These are phyloP conservation scores for Solanum megistacrolobum DNA, from an alignment of 257 asterid genomes.

Conservation along the genomic window DNA sequence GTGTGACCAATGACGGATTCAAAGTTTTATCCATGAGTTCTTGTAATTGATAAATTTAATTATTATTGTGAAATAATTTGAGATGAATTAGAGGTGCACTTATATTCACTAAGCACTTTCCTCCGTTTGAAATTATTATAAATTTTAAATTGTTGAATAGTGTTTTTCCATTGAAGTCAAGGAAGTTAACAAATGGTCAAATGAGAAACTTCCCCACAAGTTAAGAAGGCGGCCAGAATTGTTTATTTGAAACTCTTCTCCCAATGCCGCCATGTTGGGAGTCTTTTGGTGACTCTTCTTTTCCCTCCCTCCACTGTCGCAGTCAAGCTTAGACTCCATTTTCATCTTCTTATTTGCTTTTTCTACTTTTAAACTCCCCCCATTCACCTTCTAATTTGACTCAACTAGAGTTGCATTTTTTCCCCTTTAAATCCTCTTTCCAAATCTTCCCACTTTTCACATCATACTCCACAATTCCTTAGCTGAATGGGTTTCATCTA, in stretches of 20 bases:
- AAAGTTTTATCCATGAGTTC: neutral
- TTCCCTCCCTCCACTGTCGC: neutral
- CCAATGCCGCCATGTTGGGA: neutral
- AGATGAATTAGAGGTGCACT: neutral
- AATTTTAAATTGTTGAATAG: neutral
- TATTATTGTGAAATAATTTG: neutral
- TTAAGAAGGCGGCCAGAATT: neutral
- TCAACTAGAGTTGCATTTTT: neutral
- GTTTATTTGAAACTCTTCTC: neutral
- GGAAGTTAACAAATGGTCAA: neutral
- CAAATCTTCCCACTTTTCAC: neutral
- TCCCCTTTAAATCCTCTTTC: neutral
- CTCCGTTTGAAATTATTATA: neutral
- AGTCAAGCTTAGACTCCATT: neutral
- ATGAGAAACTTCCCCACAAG: neutral
- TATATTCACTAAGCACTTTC: neutral
- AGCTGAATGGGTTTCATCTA: neutral
- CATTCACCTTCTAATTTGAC: neutral
- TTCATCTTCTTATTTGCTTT: neutral
- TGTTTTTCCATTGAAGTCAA: neutral
- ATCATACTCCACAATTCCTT: neutral
- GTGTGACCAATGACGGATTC: neutral
- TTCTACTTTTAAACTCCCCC: neutral
- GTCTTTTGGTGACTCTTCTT: neutral
- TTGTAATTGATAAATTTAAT: no score